Evolutionary conservation across 768 basidiomycete species (phyloP).

Genomic region (Mycena belliarum): DNA sequence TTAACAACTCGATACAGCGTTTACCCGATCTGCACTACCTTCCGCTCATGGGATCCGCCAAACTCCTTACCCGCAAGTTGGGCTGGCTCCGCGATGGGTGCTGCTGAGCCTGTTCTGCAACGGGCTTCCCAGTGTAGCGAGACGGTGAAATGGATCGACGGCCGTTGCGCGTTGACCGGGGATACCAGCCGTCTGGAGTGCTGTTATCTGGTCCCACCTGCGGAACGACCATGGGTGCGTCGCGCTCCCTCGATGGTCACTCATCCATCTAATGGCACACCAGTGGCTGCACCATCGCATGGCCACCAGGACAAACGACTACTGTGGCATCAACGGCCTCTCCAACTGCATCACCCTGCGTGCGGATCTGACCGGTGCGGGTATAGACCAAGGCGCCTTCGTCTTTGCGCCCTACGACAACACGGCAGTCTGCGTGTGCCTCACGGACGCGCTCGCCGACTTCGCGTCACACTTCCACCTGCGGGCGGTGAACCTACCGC

Average conservation of each 20-base stretch:
- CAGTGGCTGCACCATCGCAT: constrained; percentile 1
- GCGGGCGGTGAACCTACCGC: neutral
- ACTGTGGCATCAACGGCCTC: neutral
- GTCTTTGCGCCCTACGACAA: constrained; percentile 1
- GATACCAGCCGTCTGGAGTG: neutral
- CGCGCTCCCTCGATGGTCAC: neutral
- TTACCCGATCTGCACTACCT: constrained; percentile 4
- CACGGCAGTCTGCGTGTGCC: constrained; percentile 2
- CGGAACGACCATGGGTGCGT: neutral
- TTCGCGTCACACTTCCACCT: constrained; percentile 10
- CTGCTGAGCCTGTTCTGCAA: neutral
- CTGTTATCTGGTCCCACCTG: neutral
- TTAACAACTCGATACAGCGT: neutral
- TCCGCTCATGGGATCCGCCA: constrained; percentile 7
- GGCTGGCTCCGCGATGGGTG: neutral
- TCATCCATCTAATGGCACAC: neutral
- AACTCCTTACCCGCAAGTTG: neutral
- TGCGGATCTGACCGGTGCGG: neutral
- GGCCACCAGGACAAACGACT: neutral
- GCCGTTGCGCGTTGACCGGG: constrained; percentile 5
- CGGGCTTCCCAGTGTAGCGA: neutral
- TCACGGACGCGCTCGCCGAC: neutral
- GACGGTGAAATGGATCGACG: neutral
- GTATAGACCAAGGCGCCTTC: constrained; percentile 4
- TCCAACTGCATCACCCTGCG: neutral